Base-by-base conservation (phyloP, 2,329 filamentous ascomycete genomes). In the Gaeumannomyces sp. region DNA sequence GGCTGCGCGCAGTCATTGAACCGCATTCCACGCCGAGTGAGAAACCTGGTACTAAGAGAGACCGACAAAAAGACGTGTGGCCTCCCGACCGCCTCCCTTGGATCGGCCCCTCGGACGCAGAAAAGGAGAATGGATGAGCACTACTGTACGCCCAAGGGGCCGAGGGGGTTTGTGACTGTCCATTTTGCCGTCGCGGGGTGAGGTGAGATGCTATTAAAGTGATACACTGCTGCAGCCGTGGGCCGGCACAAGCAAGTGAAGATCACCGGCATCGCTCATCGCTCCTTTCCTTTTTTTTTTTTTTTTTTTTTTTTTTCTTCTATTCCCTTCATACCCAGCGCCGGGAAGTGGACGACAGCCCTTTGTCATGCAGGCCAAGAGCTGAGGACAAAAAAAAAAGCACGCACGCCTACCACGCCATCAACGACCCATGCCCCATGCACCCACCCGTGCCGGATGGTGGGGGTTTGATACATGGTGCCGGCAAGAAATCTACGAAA, bases 161-260 rank as follows among this genome's bases (percentile, higher is more conserved):
- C 19, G 19, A 10, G 10, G 45, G 22, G 45, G 8, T 50, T 50
- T 22, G 38, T 35, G 59, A 38, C 25, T 60, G 31, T 31, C 50
- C 14, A 1, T 53, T 53, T 53, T 22, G 45, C 45, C 45, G 22
- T n/a, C 45, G 19, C 22, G 45, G 22, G 19, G 45, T 22, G 45
- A 53, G 19, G 45, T 53, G 45, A 53, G 45, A 53, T 53, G 45
- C 45, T 53, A 53, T 53, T 53, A 53, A 53, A n/a, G 45, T 53
- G 45, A 53, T 53, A 53, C 45, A 45, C 14, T 45, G 38, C 14
- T 45, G 38, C 38, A 45, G 38, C 38, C 14, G 14, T 53, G 45
- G 45, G 45, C 45, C 45, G 22, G 45, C 22, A 22, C 45, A 53
- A 53, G 45, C 45, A 22, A 53, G 45, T 14, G 45, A 53, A 25